phyloP scores from a whole-genome alignment of 1,139 yeast species.

The Pichia sp. region DNA sequence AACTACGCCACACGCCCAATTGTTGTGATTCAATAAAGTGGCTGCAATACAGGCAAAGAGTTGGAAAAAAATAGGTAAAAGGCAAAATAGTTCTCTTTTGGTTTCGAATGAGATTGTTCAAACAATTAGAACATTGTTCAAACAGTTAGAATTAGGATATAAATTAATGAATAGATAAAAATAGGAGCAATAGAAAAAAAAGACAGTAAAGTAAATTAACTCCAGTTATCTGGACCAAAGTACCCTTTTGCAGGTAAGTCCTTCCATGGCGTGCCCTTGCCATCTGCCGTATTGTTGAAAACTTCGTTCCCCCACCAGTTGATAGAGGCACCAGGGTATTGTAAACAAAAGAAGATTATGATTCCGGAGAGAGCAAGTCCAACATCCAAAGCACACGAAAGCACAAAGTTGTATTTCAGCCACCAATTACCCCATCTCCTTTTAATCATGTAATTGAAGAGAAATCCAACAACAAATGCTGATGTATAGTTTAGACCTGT shows the following conservation, averaged over 20 bases:
- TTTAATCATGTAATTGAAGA: conserved; percentile 47
- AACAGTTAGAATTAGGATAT: too few relatives aligned
- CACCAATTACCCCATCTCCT: conserved; percentile 55
- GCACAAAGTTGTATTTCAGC: conserved; percentile 55
- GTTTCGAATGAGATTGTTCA: too few relatives aligned
- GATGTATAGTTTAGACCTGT: conserved; percentile 46
- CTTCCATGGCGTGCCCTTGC: conserved; percentile 6
- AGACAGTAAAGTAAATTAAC: neutral
- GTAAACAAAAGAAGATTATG: conserved; percentile 40
- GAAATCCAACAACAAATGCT: conserved; percentile 5
- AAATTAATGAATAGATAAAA: too few relatives aligned
- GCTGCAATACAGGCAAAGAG: neutral
- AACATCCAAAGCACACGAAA: conserved; percentile 53
- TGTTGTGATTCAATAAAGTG: neutral
- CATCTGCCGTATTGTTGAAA: conserved; percentile 24
- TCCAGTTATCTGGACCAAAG: conserved; percentile 4
- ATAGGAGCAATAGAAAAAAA: neutral
- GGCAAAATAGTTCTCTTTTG: too few relatives aligned
- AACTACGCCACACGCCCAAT: conserved; percentile 67
- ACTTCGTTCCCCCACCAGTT: conserved; percentile 63
- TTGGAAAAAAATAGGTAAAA: too few relatives aligned
- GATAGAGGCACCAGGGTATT: conserved; percentile 32
- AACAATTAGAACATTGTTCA: too few relatives aligned
- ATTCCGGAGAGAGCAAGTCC: conserved; percentile 47
- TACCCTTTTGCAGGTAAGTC: conserved; percentile 1